Conservation (phyloP, 2,329 filamentous ascomycete genomes). For the Aspergillus pseudotamarii region DNA sequence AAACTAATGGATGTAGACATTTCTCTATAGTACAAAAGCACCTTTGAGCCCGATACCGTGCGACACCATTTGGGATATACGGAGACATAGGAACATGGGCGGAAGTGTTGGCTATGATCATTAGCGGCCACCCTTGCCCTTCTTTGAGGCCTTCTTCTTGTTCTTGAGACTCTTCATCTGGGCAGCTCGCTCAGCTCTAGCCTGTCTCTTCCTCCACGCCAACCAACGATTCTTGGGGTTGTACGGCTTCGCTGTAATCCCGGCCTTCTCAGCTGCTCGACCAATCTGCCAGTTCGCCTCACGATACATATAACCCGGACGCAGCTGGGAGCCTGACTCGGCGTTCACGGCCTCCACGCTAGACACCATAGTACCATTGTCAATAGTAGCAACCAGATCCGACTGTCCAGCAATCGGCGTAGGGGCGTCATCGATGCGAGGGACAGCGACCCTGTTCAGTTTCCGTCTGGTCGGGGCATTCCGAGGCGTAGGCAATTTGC, state of each 20-base stretch:
- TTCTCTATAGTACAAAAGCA: constrained; percentile 40
- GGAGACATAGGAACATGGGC: constrained; percentile 15
- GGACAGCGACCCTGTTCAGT: constrained; percentile 70
- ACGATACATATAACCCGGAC: constrained; percentile 65
- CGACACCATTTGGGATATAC: constrained; percentile 17
- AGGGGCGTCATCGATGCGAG: constrained; percentile 27
- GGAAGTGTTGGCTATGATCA: constrained; percentile 19
- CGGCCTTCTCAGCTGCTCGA: constrained; percentile 61
- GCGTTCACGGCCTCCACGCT: constrained; percentile 29
- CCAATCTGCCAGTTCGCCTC: constrained; percentile 71
- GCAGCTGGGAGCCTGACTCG: constrained; percentile 41
- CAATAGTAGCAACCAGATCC: constrained; percentile 28
- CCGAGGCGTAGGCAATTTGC: constrained; percentile 74
- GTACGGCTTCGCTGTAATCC: constrained; percentile 58
- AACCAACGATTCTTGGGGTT: constrained; percentile 63
- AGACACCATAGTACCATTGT: constrained; percentile 28
- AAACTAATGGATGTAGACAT: constrained; percentile 13
- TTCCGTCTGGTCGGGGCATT: constrained; percentile 74
- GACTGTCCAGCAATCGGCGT: constrained; percentile 24
- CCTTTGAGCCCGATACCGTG: constrained; percentile 18
- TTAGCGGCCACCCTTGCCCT: constrained; percentile 35
- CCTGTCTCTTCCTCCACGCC: constrained; percentile 65
- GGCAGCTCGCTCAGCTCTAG: constrained; percentile 53
- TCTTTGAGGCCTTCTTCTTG: constrained; percentile 47
- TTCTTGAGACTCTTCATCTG: constrained; percentile 58